Base-by-base conservation (phyloP, 2,329 filamentous ascomycete genomes). In the Colletotrichum destructivum region DNA sequence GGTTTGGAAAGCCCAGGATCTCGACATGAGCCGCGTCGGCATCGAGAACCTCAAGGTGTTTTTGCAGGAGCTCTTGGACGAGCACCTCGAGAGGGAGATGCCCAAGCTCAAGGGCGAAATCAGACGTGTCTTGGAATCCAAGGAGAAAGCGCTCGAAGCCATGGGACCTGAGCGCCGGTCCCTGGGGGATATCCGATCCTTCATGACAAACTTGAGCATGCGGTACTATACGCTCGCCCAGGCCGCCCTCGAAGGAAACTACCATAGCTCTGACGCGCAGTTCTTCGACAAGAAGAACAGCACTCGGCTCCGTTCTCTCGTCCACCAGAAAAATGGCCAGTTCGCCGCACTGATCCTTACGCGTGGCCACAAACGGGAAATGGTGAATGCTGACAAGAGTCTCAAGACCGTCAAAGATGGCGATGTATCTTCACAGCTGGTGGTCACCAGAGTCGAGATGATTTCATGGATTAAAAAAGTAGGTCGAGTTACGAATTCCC, bases 291-390 rank as follows among this genome's bases (percentile, higher is more conserved):
- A 72, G 0, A 83, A 81, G 1, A 84, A 84, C 42, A 57, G 76
- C 0, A 85, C 81, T 47, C 84, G 88, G 0, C 80, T 92, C 4
- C 84, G 89, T 0, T 88, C 89, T 0, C 81, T 87, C 0, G 80
- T 90, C 1, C 88, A 90, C 64, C 84, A 87, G 46, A 77, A 84
- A 2, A 85, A 87, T 56, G 67, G 78, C 0, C 77, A 81, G 0
- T 92, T 91, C 73, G 80, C 85, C 0, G 73, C 81, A 0, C 66
- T 79, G 1, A 86, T 91, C 78, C 75, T 76, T 0, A 57, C 75
- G 0, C 67, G 76, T 0, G 88, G 89, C 0, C 83, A 86, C 62
- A 80, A 77, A 18, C 81, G 79, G 23, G 62, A 76, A 1, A 81
- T 87, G 54, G 52, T 77, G 8, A 75, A 77, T 0, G 31, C 1